These are phyloP conservation scores for Boletus huronensis DNA, from an alignment of 768 basidiomycete species.

Conservation along the genomic window DNA sequence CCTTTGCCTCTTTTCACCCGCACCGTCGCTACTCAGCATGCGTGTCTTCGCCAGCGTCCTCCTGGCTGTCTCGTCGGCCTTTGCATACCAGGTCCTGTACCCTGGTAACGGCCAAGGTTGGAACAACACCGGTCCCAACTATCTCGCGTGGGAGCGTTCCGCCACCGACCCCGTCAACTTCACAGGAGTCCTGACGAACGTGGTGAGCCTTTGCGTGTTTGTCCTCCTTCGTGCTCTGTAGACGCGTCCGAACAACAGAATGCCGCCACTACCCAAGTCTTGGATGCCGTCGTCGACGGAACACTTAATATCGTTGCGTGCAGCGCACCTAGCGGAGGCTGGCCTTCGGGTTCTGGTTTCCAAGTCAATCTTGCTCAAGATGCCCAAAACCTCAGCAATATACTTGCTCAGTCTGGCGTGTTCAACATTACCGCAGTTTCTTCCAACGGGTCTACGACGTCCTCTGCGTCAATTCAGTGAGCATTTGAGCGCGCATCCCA, in stretches of 20 bases:
- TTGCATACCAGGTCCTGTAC: conserved; percentile 59
- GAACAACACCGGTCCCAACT: conserved; percentile 52
- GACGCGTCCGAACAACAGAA: conserved; percentile 30
- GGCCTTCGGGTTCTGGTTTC: conserved; percentile 60
- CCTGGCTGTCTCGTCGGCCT: conserved; percentile 50
- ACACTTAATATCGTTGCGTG: conserved; percentile 37
- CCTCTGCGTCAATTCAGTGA: conserved; percentile 16
- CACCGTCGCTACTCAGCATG: conserved; percentile 35
- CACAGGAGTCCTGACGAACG: conserved; percentile 63
- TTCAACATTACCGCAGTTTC: conserved; percentile 47
- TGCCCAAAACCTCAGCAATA: conserved; percentile 41
- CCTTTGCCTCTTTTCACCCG: not conserved
- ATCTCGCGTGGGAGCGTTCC: conserved; percentile 62
- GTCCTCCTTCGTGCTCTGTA: not conserved
- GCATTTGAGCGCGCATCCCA: not conserved
- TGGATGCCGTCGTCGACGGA: conserved; percentile 56
- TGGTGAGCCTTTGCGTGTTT: conserved; percentile 35
- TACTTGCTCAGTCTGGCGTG: conserved; percentile 68
- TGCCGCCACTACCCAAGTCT: conserved; percentile 40
- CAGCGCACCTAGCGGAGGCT: conserved; percentile 59
- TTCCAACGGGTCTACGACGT: conserved; percentile 16
- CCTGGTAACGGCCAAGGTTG: conserved; percentile 51
- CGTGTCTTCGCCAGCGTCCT: conserved; percentile 40
- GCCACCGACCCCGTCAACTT: conserved; percentile 66
- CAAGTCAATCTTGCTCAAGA: conserved; percentile 69